phyloP scores from a whole-genome alignment of 441 rosid species.

The Bocquillonia castaneifolia region DNA sequence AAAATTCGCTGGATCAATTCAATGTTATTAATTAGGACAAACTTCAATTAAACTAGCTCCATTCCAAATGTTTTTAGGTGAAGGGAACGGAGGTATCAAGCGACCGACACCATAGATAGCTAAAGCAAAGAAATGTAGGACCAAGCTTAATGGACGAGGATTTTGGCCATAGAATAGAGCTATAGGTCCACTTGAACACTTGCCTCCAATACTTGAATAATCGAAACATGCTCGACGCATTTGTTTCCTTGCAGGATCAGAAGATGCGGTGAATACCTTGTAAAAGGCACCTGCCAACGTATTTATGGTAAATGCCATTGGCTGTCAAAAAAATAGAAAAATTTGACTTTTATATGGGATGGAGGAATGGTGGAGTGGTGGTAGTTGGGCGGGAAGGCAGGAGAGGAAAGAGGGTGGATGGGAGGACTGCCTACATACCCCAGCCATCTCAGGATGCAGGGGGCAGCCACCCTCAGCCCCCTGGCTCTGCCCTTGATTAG shows the following conservation, averaged over 20 bases:
- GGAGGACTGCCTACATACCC: too few species aligned
- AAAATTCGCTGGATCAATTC: too few species aligned
- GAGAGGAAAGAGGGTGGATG: too few species aligned
- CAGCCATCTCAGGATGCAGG: too few species aligned
- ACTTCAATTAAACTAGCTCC: too few species aligned
- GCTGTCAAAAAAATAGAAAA: neutral
- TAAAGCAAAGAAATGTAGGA: neutral
- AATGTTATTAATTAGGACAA: too few species aligned
- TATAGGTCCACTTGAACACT: neutral
- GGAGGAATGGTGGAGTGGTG: too few species aligned
- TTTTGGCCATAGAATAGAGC: neutral
- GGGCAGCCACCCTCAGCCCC: too few species aligned
- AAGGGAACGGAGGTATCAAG: neutral
- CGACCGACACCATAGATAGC: neutral
- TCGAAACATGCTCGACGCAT: slow-evolving; percentile 1
- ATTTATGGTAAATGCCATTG: neutral
- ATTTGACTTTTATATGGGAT: neutral
- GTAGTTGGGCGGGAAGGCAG: too few species aligned
- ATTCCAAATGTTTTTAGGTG: neutral
- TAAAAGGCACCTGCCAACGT: neutral
- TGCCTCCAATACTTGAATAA: neutral
- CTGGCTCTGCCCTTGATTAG: too few species aligned
- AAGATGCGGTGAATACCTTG: neutral
- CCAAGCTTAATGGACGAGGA: neutral
- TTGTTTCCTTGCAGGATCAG: neutral